A percentile compares a stretch with the other conserved stretches of the same genome.
These are phyloP conservation scores for Leptographium flavum DNA, from an alignment of 2,329 filamentous ascomycete species.

Conservation along the genomic window DNA sequence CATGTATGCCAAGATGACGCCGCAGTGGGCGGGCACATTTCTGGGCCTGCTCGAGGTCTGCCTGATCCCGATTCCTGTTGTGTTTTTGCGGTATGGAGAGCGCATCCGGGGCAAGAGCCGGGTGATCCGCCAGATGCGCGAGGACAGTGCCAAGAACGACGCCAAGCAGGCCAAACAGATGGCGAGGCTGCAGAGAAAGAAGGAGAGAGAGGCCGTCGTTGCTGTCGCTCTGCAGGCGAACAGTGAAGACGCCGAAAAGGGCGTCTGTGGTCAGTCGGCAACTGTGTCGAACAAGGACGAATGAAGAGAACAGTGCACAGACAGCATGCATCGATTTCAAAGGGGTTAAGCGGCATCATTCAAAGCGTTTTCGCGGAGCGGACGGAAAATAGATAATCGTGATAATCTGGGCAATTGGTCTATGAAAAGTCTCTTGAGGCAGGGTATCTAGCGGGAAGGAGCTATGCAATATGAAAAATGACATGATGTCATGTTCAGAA, in stretches of 20 bases:
- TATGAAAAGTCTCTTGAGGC: too few species aligned
- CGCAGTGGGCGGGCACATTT: constrained; percentile 62
- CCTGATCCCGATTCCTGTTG: constrained; percentile 60
- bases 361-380: too few species aligned
- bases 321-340: neutral
- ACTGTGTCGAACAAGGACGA: neutral
- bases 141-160: constrained; percentile 22
- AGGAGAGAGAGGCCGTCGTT: neutral
- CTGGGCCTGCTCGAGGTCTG: constrained; percentile 54
- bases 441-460: too few species aligned
- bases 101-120: constrained; percentile 31
- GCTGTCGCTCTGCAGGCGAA: neutral
- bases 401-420: too few species aligned
- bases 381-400: neutral
- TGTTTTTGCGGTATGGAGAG: constrained; percentile 49
- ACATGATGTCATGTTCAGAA: too few species aligned
- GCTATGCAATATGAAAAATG: too few species aligned
- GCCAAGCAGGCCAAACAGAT: constrained; percentile 14
- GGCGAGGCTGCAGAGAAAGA: constrained; percentile 1
- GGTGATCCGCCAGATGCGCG: constrained; percentile 27
- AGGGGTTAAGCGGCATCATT: neutral
- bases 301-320: too few species aligned
- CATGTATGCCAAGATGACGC: constrained; percentile 54
- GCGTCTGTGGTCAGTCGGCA: neutral
- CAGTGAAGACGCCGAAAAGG: neutral